Base-by-base conservation (phyloP, 257 asterid genomes). In the Jaltomata sinuosa region DNA sequence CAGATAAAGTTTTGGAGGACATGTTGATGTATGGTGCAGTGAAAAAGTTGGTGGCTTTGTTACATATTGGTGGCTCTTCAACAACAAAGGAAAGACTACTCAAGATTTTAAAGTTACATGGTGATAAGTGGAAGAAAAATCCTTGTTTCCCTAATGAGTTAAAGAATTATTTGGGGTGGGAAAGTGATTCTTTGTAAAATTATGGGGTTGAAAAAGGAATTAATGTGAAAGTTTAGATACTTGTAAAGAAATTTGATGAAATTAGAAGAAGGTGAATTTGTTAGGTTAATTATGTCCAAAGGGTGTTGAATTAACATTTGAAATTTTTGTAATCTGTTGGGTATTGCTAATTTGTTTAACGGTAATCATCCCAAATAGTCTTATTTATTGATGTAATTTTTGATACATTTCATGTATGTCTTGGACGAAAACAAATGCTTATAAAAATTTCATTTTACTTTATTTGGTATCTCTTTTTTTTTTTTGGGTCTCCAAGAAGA, bases 71-170 rank as follows among this genome's bases (percentile, higher is more conserved):
- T 59, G 93, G 92, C 6, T 84, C 85, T 69, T 85, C 93, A 27
- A 29, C 91, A 2, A 90, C 93, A 29, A 96, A 87, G 86, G 94
- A 88, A 11, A 91, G 93, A 89, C 96, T 87, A 80, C 83, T 89
- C 54, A 91, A 85, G 47, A 91, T 96, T 3, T 83, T 96, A 91
- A 93, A 92, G 87, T 4, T 90, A 87, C 99, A 93, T 89, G 93
- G 91, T 49, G 83, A 87, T 53, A 86, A 85, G 82, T 96, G 99
- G 99, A 88, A 88, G 90, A 84, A 90, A 8, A 89, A 89, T 83
- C 96, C 98, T n/a, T 96, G 99, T 88, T 93, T 93, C 32, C 94
- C 99, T 14, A 52, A 40, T 8, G 96, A 93, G 64, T 79, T 92
- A 45, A 89, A 84, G 90, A 91, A 82, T 52, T 91, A 91, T 80